These are phyloP conservation scores for Penicillium hordei DNA, from an alignment of 2,329 filamentous ascomycete species.

Conservation along the genomic window DNA sequence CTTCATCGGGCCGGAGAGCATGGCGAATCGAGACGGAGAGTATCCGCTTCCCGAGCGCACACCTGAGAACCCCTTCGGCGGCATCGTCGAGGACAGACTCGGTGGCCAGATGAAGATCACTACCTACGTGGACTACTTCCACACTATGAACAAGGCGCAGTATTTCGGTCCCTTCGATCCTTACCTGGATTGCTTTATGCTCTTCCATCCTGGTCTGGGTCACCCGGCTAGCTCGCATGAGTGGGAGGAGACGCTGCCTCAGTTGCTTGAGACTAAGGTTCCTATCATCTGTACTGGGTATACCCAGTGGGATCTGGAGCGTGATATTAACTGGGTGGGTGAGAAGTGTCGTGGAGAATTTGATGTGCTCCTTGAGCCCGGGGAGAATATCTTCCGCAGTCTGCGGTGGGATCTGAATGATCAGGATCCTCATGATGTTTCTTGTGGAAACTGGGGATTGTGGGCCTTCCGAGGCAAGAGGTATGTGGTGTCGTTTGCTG, in stretches of 20 bases:
- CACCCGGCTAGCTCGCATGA: constrained; percentile 92
- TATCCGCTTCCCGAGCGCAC: constrained; percentile 88
- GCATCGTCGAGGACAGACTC: constrained; percentile 88
- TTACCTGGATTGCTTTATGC: constrained; percentile 95
- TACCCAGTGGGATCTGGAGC: constrained; percentile 89
- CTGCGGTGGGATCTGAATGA: constrained; percentile 97
- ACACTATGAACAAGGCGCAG: constrained; percentile 87
- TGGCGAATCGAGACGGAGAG: constrained; percentile 90
- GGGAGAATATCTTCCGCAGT: constrained; percentile 92
- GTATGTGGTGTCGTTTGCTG: constrained; percentile 54
- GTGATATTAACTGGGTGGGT: constrained; percentile 86
- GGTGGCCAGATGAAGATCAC: constrained; percentile 91
- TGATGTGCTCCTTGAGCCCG: constrained; percentile 85
- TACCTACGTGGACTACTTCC: constrained; percentile 97
- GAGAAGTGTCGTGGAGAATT: constrained; percentile 86
- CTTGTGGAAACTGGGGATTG: constrained; percentile 93
- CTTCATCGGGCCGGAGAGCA: constrained; percentile 93
- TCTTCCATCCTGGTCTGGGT: constrained; percentile 95
- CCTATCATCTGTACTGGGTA: constrained; percentile 95
- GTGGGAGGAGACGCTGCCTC: constrained; percentile 86
- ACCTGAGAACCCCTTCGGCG: constrained; percentile 83
- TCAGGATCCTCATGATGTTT: constrained; percentile 88
- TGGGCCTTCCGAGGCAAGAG: constrained; percentile 98
- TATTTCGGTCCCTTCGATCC: constrained; percentile 94
- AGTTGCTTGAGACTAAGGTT: constrained; percentile 90